These are phyloP conservation scores for Mucor ambiguus DNA, from an alignment of 371 early-diverging fungal species.

Conservation along the genomic window DNA sequence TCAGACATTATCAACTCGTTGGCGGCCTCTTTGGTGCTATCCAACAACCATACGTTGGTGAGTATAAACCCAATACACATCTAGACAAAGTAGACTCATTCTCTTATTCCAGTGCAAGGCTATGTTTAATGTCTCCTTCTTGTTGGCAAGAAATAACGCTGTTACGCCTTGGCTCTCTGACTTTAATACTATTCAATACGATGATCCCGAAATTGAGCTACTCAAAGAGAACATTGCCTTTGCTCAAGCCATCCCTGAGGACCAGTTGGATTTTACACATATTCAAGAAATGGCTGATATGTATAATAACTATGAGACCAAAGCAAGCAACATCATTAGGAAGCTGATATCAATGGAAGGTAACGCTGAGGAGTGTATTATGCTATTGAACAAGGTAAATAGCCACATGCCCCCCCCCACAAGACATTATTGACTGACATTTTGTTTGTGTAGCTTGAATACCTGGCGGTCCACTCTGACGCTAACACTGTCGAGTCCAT, in stretches of 20 bases:
- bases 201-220: not conserved
- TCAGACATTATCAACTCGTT: not conserved
- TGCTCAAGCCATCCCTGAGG: not conserved
- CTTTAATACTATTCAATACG: not conserved
- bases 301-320: not conserved
- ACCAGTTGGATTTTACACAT: not conserved
- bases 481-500: not conserved
- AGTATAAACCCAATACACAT: not conserved
- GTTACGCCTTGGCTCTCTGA: conserved; percentile 6
- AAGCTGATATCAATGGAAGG: not conserved
- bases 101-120: not conserved
- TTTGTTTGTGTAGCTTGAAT: not conserved
- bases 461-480: not conserved
- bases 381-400: not conserved
- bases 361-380: not conserved
- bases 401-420: not conserved
- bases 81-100: not conserved
- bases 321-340: not conserved
- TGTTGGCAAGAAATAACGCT: not conserved
- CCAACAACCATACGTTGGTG: not conserved
- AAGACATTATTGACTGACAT: not conserved
- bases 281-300: not conserved
- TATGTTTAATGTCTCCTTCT: not conserved
- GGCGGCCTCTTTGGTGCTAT: not conserved
- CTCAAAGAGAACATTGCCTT: not conserved